Conservation (phyloP, 345 rosid genomes). For the Anastatica hierochuntica region DNA sequence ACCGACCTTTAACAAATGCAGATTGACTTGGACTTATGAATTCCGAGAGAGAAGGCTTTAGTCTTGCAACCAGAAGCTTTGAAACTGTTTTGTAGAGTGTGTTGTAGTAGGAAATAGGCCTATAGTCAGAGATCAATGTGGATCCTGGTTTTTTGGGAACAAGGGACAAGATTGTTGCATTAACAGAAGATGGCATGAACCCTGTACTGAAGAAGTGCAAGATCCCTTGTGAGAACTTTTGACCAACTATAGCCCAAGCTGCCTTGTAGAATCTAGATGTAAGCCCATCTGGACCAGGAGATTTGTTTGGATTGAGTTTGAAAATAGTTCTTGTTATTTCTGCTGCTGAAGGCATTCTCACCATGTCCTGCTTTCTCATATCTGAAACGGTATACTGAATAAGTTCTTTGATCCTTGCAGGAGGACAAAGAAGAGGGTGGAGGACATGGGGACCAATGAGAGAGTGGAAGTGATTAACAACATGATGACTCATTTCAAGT, state of each 20-base stretch:
- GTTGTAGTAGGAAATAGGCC: not conserved
- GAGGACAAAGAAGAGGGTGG: no score
- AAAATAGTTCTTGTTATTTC: no score
- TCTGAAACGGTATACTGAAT: no score
- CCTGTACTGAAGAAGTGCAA: not conserved
- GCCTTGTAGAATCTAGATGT: not conserved
- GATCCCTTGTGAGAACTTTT: no score
- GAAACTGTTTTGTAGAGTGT: not conserved
- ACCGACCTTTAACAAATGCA: not conserved
- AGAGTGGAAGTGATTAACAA: no score
- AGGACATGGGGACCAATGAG: no score
- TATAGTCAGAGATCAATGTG: not conserved
- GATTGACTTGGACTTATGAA: not conserved
- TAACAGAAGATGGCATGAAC: not conserved
- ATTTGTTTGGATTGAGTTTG: not conserved
- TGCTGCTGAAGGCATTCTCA: no score
- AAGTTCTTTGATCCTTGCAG: no score
- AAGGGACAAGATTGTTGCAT: not conserved
- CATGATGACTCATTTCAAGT: not conserved
- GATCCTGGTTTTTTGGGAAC: not conserved
- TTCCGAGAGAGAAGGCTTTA: not conserved
- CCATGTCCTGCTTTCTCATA: no score
- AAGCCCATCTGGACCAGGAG: not conserved
- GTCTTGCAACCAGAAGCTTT: not conserved
- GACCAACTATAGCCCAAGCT: not conserved